Conservation (phyloP, 768 basidiomycete genomes). For the Cystofilobasidium bisporidii region DNA sequence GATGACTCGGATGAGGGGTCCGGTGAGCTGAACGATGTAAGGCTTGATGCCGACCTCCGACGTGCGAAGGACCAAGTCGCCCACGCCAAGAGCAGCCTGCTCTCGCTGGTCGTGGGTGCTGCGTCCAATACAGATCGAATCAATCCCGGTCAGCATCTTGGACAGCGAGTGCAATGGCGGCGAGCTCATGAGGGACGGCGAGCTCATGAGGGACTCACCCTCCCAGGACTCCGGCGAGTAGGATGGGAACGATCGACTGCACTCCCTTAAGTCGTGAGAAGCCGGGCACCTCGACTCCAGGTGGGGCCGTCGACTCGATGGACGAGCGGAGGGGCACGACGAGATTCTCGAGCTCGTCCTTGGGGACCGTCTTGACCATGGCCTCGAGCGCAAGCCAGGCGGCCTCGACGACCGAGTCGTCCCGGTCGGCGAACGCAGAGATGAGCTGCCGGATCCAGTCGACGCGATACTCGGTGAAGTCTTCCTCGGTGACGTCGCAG, state of each 20-base stretch:
- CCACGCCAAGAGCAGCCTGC: conserved; percentile 88
- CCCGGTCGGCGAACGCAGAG: conserved; percentile 64
- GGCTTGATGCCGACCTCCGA: conserved; percentile 80
- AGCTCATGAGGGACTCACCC: conserved; percentile 11
- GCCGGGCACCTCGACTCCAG: conserved; percentile 68
- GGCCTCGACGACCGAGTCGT: conserved; percentile 51
- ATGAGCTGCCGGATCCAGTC: conserved; percentile 92
- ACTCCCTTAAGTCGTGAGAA: conserved; percentile 72
- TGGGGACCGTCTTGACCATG: conserved; percentile 80
- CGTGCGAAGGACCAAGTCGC: conserved; percentile 86
- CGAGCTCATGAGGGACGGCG: no score
- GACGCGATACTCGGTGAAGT: conserved; percentile 71
- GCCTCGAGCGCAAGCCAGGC: conserved; percentile 74
- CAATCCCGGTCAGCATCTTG: no score
- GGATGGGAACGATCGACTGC: conserved; percentile 70
- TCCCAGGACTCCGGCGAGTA: conserved; percentile 50
- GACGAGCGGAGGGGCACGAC: conserved; percentile 80
- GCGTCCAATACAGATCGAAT: no score
- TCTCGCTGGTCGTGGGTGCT: conserved; percentile 46
- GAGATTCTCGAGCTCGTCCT: conserved; percentile 83
- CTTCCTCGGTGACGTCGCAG: conserved; percentile 72
- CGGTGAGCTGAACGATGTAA: conserved; percentile 89
- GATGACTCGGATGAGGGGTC: conserved; percentile 88
- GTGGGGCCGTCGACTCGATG: conserved; percentile 73
- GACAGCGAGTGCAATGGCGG: no score